These are phyloP conservation scores for Acacia confusa DNA, from an alignment of 306 rosid species.

Conservation along the genomic window DNA sequence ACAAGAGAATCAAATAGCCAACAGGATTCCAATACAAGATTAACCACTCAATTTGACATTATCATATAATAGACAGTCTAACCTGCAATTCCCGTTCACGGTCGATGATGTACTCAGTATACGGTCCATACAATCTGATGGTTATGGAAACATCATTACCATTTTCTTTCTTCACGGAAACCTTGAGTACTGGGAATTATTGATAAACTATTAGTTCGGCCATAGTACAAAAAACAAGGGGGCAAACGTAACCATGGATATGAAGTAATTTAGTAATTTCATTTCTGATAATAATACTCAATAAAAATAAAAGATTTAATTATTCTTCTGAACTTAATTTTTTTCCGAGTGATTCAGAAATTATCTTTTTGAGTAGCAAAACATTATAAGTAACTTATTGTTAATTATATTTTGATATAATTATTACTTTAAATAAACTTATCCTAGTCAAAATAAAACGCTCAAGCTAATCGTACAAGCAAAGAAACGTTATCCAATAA, in stretches of 20 bases:
- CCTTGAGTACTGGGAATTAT: constrained; percentile 70
- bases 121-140: constrained; percentile 82
- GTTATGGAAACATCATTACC: constrained; percentile 49
- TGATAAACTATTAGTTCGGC: constrained; percentile 23
- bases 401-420: background rate
- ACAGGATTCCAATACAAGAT: background rate
- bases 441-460: background rate
- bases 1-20: background rate
- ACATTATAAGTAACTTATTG: background rate
- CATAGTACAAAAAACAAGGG: background rate
- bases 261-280: constrained; percentile 4
- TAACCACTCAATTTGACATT: background rate
- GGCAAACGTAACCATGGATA: background rate
- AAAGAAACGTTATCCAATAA: background rate
- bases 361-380: background rate
- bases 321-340: background rate
- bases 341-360: too few species aligned
- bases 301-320: background rate
- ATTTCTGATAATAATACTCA: background rate
- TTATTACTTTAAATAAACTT: background rate
- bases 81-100: constrained; percentile 92
- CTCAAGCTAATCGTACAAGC: background rate
- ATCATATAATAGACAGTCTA: constrained; percentile 19
- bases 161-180: constrained; percentile 57
- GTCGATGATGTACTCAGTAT: constrained; percentile 83